Base-by-base conservation (phyloP, 2,329 filamentous ascomycete species). In the Cercospora citrullina region DNA sequence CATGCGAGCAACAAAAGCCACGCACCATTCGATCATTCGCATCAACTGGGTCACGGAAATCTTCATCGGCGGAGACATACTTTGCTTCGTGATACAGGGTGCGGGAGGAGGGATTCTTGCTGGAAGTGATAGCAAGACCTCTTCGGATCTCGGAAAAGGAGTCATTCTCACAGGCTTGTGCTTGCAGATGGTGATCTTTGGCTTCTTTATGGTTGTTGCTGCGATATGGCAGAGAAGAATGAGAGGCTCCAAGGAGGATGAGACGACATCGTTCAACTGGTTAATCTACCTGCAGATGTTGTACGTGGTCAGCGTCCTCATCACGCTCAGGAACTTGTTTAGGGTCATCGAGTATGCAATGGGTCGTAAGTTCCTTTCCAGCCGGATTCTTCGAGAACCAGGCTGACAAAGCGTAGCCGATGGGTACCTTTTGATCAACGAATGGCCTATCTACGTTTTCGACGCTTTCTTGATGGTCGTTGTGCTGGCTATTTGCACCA, bases 101-200 rank as follows among this genome's bases (percentile, higher is more conserved):
- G 36, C 59, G 4, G 67, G 67, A 64, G 39, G 51, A 48, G 31
- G 18, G 2, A 63, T 45, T 16, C 23, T 53, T 14, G 45, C 61
- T 39, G 28, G 26, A 2, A 10, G 26, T 23, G 42, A 48, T 21
- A 18, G 30, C 18, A 21, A 23, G 14, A 31, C 63, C 42, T 53
- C 48, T 36, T 2, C 36, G 57, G 30, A 58, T 65, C 51, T 55
- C 63, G 80, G 81, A 63, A 75, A 81, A 28, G 77, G 79, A 63
- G 78, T 86, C 64, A 79, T 86, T 57, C 75, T 86, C 23, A 79
- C 75, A 10, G 85, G 85, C 2, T 78, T 87, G 1, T 76, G 82
- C 16, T 74, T 86, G 53, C 84, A 87, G 69, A 78, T 86, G 68
- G 59, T 79, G 65, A 83, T 84, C 72, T 86, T 87, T 74, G 77